Evolutionary conservation across 805 yeast species (phyloP).

Genomic region (Candida xyloterini): DNA sequence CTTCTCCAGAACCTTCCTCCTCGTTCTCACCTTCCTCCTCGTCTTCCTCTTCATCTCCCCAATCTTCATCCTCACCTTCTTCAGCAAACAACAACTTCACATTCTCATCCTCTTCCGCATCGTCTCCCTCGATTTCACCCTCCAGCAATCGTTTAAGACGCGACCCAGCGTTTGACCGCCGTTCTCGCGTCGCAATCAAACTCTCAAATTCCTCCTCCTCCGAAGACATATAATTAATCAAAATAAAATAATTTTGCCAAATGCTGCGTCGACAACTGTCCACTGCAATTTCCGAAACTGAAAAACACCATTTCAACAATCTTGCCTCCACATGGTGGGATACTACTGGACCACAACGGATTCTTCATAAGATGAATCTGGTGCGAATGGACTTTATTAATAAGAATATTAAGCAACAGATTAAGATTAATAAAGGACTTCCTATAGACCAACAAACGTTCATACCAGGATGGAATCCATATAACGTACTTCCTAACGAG

Average conservation of each 20-base stretch:
- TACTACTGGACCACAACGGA: conserved; percentile 85
- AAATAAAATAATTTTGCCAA: neutral
- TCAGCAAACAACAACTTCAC: conserved; percentile 68
- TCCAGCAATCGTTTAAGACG: conserved; percentile 69
- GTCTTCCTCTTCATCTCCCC: conserved; percentile 29
- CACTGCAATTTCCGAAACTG: conserved; percentile 50
- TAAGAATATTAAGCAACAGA: conserved; percentile 47
- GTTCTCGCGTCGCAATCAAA: conserved; percentile 68
- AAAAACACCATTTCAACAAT: conserved; percentile 75
- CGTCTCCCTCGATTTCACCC: conserved; percentile 43
- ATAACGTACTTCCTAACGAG: conserved; percentile 60
- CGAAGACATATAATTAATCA: conserved; percentile 5
- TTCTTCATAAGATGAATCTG: conserved; percentile 91
- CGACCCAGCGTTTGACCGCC: conserved; percentile 90
- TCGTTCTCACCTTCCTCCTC: conserved; percentile 31
- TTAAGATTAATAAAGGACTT: conserved; percentile 41
- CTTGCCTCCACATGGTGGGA: conserved; percentile 99
- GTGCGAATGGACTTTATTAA: conserved; percentile 84
- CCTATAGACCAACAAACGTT: conserved; percentile 45
- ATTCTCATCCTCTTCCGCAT: conserved; percentile 68
- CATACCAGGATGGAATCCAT: conserved; percentile 70
- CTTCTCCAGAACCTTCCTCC: conserved; percentile 31
- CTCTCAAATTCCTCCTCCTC: conserved; percentile 43
- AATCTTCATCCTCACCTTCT: conserved; percentile 54
- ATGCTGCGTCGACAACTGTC: conserved; percentile 4